Evolutionary conservation across 2,329 filamentous ascomycete species (phyloP).

Genomic region (Xylaria sp.): DNA sequence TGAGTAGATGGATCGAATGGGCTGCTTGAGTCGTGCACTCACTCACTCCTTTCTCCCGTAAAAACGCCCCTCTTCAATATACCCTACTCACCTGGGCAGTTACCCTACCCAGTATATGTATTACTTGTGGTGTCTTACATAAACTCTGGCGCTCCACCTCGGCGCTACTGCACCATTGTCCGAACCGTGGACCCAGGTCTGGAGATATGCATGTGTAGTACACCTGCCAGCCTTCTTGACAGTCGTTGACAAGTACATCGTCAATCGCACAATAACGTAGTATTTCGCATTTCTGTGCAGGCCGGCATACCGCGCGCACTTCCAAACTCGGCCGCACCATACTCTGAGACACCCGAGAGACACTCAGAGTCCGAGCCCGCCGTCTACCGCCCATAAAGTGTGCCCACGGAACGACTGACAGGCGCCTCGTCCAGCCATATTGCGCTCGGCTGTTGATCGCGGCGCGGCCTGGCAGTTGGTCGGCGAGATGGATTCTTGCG

Average conservation of each 20-base stretch:
- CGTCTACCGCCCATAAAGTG: constrained; percentile 4
- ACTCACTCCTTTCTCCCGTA: constrained; percentile 23
- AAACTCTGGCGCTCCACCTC: constrained; percentile 1
- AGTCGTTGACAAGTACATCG: constrained; percentile 2
- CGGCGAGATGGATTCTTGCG: constrained; percentile 45
- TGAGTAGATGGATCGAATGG: neutral
- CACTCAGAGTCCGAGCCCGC: neutral
- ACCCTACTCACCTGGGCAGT: neutral
- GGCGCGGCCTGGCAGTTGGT: constrained; percentile 23
- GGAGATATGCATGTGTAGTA: constrained; percentile 14
- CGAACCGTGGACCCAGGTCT: constrained; percentile 2
- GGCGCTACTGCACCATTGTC: constrained; percentile 7
- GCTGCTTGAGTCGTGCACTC: constrained; percentile 13
- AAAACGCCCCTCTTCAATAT: constrained; percentile 14
- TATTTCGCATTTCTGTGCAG: neutral
- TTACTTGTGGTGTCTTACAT: neutral
- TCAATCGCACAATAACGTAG: constrained; percentile 13
- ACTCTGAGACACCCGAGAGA: constrained; percentile 13
- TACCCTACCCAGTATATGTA: neutral
- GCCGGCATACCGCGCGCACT: neutral
- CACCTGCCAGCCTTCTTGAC: constrained; percentile 14
- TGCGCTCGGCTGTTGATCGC: constrained; percentile 17
- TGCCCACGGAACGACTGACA: constrained; percentile 7
- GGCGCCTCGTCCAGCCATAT: neutral
- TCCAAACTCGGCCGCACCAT: neutral